Percentiles rank a stretch among this genome's conserved stretches.
Evolutionary conservation across 176 grass and related monocot genomes (phyloP).

Genomic region (Juncus inflexus): DNA sequence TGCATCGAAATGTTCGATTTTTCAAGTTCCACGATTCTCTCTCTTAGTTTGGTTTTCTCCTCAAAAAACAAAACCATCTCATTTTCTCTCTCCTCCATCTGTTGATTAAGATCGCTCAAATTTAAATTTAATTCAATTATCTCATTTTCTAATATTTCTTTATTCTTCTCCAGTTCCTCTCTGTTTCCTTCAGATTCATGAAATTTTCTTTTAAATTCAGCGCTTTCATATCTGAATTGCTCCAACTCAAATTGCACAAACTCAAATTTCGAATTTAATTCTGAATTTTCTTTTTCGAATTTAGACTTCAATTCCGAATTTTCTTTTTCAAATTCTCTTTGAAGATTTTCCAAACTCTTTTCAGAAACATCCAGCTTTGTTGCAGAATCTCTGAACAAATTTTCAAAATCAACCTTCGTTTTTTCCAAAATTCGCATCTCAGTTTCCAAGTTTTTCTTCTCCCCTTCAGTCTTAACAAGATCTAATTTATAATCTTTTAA

Average conservation of each 20-base stretch:
- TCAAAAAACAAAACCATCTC: constrained; percentile 61
- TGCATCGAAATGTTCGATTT: constrained; percentile 63
- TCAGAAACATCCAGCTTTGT: constrained; percentile 24
- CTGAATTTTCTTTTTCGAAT: constrained; percentile 23
- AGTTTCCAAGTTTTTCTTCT: constrained; percentile 53
- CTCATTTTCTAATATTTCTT: constrained; percentile 18
- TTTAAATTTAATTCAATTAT: constrained; percentile 26
- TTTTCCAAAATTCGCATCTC: constrained; percentile 51
- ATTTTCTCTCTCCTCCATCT: constrained; percentile 65
- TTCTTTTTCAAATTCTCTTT: background rate
- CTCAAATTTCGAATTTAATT: constrained; percentile 23
- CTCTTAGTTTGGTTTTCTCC: constrained; percentile 56
- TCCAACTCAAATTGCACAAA: constrained; percentile 22
- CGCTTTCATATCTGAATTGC: constrained; percentile 11
- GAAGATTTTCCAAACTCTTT: constrained; percentile 6
- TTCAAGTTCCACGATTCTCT: constrained; percentile 45
- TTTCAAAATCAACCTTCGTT: constrained; percentile 22
- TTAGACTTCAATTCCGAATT: background rate
- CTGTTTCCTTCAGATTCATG: constrained; percentile 24
- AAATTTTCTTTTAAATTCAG: constrained; percentile 7
- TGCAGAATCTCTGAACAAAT: constrained; percentile 8
- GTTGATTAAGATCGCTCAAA: constrained; percentile 48
- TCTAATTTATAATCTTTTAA: constrained; percentile 22
- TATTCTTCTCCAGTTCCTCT: constrained; percentile 36
- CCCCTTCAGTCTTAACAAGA: constrained; percentile 33